Conservation (phyloP, 192 early-diverging fungal genomes). For the Jimgerdemannia lactiflua region DNA sequence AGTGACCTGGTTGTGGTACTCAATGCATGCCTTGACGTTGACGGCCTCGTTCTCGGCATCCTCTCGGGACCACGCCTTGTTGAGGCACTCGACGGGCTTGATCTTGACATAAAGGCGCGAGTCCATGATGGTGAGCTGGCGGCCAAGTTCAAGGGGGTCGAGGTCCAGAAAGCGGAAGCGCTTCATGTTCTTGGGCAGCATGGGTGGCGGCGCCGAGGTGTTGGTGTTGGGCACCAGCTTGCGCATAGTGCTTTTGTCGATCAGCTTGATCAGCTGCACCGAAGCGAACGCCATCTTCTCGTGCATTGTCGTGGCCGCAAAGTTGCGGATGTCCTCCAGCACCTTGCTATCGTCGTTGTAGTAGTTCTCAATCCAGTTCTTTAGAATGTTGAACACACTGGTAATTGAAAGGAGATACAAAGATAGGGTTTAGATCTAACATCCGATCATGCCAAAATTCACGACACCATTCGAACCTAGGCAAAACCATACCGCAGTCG, state of each 20-base stretch:
- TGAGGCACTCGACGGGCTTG: constrained; percentile 84
- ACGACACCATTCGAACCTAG: neutral
- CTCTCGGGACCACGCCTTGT: constrained; percentile 82
- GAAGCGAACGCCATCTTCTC: constrained; percentile 68
- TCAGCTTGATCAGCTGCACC: constrained; percentile 69
- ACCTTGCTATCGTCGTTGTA: constrained; percentile 71
- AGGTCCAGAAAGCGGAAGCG: constrained; percentile 83
- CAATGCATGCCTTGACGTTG: constrained; percentile 89
- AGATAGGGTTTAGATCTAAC: neutral
- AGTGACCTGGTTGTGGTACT: constrained; percentile 79
- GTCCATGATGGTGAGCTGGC: constrained; percentile 95
- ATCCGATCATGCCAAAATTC: neutral
- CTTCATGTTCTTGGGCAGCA: constrained; percentile 77
- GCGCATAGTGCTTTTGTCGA: constrained; percentile 70
- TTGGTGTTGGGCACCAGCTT: constrained; percentile 62
- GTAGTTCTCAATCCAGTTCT: constrained; percentile 95
- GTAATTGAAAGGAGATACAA: neutral
- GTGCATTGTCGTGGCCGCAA: constrained; percentile 67
- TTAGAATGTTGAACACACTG: constrained; percentile 90
- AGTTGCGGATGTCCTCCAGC: constrained; percentile 68
- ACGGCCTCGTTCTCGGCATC: constrained; percentile 60
- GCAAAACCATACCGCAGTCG: constrained; percentile 60
- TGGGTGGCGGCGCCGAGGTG: constrained; percentile 68
- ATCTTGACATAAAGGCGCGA: constrained; percentile 80
- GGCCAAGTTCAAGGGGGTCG: constrained; percentile 88